Conservation (phyloP, 192 early-diverging fungal genomes). For the Linnemannia schmuckeri region DNA sequence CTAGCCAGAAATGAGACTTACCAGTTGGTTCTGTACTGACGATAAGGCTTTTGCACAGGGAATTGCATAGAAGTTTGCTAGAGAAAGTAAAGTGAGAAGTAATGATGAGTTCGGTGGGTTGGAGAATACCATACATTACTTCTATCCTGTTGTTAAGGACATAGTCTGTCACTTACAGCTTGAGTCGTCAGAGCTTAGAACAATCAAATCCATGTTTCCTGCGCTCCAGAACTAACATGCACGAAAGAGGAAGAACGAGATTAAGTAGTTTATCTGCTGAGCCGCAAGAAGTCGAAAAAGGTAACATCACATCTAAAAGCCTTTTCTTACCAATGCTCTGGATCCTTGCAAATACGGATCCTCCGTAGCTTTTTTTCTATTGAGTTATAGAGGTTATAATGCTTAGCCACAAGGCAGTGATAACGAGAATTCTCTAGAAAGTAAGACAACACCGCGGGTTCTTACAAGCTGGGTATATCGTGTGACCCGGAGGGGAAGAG, state of each 20-base stretch:
- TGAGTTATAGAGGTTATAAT: neutral
- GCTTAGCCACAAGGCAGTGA: neutral
- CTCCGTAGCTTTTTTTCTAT: conserved; percentile 58
- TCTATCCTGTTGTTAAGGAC: neutral
- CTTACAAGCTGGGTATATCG: conserved; percentile 60
- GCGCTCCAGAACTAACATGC: conserved; percentile 77
- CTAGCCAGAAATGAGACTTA: neutral
- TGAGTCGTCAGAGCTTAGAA: conserved; percentile 64
- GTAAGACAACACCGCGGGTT: neutral
- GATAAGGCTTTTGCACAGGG: conserved; percentile 44
- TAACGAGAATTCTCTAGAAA: neutral
- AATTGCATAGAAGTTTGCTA: conserved; percentile 45
- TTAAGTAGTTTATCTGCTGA: neutral
- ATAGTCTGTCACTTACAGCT: conserved; percentile 17
- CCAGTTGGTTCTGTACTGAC: conserved; percentile 48
- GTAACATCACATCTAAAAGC: neutral
- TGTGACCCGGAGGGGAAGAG: conserved; percentile 70
- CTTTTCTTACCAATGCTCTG: conserved; percentile 63
- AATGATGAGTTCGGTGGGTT: conserved; percentile 53
- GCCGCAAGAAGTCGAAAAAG: neutral
- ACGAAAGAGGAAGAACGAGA: neutral
- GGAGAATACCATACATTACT: neutral
- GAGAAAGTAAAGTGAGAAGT: conserved; percentile 64
- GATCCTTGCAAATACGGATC: conserved; percentile 74
- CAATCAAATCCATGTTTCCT: conserved; percentile 75